Base-by-base conservation (phyloP, 345 rosid species). In the Lumnitzera racemosa region DNA sequence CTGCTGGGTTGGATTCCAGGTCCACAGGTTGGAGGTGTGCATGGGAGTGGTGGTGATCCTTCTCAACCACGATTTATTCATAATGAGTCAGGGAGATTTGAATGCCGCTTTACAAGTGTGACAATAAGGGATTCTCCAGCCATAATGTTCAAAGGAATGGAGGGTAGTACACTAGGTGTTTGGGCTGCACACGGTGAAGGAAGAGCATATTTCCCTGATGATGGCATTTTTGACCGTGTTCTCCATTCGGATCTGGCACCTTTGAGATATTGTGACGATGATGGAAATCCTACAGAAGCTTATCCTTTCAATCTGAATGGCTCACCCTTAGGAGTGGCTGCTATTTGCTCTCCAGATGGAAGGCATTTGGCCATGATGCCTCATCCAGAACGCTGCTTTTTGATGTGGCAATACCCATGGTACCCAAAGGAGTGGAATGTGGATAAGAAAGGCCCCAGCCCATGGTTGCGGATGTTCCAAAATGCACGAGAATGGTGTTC, bases 371-470 rank as follows among this genome's bases (percentile, higher is more conserved):
- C 96, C 2, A 85, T 89, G 98, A 92, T 92, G 98, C 98, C 98
- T 71, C 96, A 89, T 66, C 98, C 98, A 4, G 98, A 92, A 65
- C 90, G 97, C 23, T 89, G 96, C 76, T 92, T 92, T 80, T 71
- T 92, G 81, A 92, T 92, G 98, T 92, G 97, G 98, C 98, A 92
- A 57, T 89, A 61, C 65, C 98, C 98, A 0, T 89, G 98, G 98
- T 92, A 85, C 61, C 98, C 96, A 11, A 81, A 58, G 58, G 66
- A 83, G 65, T 92, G 98, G 98, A 70, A 76, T 24, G 83, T 89
- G 58, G 91, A 87, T 56, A 87, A 83, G 78, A 81, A 73, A 60
- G 96, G 98, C 11, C 96, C 98, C 12, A 89, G 96, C 67, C 96
- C 98, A 29, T 92, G 96, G 98, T 72, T 92, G 65, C 79, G 73